A percentile compares a stretch with the other conserved stretches of the same genome.
These are phyloP conservation scores for Boletus tomentosulus DNA, from an alignment of 768 basidiomycete genomes.

Conservation along the genomic window DNA sequence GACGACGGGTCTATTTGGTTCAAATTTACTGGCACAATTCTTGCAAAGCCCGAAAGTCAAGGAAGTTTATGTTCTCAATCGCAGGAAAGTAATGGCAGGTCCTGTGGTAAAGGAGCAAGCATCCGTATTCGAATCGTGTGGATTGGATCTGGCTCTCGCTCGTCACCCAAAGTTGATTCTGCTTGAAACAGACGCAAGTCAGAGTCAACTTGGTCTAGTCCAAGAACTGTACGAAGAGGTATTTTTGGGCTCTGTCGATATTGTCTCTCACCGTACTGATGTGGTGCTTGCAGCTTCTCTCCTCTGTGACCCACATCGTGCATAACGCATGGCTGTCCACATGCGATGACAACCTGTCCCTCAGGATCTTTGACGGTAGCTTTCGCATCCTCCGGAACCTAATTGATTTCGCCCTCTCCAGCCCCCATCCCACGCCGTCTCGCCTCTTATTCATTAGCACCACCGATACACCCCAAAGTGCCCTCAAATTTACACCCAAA, in stretches of 20 bases:
- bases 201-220: slow-evolving; percentile 24
- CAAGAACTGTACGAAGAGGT: slow-evolving; percentile 15
- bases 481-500: background rate
- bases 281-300: slow-evolving; percentile 9
- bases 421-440: slow-evolving; percentile 24
- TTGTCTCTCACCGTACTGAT: background rate
- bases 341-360: background rate
- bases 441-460: slow-evolving; percentile 34
- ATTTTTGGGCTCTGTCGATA: background rate
- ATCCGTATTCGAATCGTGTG: slow-evolving; percentile 25
- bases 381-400: slow-evolving; percentile 26
- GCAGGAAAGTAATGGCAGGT: slow-evolving; percentile 9
- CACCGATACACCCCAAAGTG: slow-evolving; percentile 8
- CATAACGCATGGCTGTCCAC: slow-evolving; percentile 28
- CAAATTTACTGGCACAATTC: slow-evolving; percentile 24
- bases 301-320: slow-evolving; percentile 35
- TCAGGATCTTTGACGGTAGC: background rate
- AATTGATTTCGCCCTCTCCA: slow-evolving; percentile 35
- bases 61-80: slow-evolving; percentile 30
- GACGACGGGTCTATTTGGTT: slow-evolving; percentile 34
- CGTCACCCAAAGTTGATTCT: slow-evolving; percentile 29
- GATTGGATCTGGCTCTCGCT: slow-evolving; percentile 24
- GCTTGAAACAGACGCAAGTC: slow-evolving; percentile 21
- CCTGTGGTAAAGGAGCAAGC: slow-evolving; percentile 25
- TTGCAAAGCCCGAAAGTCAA: slow-evolving; percentile 10